Percentiles rank a stretch among this genome's conserved stretches.
phyloP scores from a whole-genome alignment of 202 grass and related monocot genomes.

The Saccharum hybrid region DNA sequence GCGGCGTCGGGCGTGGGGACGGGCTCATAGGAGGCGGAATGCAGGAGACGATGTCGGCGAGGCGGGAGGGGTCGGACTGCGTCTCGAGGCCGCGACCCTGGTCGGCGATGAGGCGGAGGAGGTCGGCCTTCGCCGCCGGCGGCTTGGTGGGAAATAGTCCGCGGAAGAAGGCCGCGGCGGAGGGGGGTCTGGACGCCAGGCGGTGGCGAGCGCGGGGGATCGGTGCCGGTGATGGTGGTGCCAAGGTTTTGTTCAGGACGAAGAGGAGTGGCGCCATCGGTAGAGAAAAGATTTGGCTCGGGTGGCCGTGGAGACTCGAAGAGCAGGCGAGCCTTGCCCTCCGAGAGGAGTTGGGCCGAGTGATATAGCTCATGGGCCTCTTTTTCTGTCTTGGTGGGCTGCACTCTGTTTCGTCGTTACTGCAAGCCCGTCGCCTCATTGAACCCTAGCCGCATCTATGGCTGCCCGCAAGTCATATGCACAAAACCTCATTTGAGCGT shows the following conservation, averaged over 20 bases:
- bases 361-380: not conserved
- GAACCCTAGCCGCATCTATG: not conserved
- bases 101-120: conserved; percentile 76
- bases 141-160: conserved; percentile 36
- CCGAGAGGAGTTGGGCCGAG: not conserved
- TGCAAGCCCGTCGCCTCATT: not conserved
- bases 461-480: not conserved
- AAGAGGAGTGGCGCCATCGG: conserved; percentile 52
- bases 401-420: not conserved
- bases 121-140: conserved; percentile 62
- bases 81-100: conserved; percentile 79
- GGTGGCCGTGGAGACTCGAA: conserved; percentile 41
- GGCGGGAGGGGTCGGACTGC: conserved; percentile 62
- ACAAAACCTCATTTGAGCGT: not conserved
- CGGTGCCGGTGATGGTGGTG: not conserved
- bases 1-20: no score
- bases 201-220: conserved; percentile 10
- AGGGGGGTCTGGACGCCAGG: conserved; percentile 2
- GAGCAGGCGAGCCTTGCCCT: not conserved
- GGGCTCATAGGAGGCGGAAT: no score
- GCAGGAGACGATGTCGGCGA: conserved; percentile 76
- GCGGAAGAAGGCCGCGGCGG: conserved; percentile 38
- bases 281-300: conserved; percentile 46
- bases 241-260: not conserved
- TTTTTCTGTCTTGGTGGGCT: not conserved